Evolutionary conservation across 352 stramenopile species (phyloP).

Genomic region (Globisporangium carolinianum): DNA sequence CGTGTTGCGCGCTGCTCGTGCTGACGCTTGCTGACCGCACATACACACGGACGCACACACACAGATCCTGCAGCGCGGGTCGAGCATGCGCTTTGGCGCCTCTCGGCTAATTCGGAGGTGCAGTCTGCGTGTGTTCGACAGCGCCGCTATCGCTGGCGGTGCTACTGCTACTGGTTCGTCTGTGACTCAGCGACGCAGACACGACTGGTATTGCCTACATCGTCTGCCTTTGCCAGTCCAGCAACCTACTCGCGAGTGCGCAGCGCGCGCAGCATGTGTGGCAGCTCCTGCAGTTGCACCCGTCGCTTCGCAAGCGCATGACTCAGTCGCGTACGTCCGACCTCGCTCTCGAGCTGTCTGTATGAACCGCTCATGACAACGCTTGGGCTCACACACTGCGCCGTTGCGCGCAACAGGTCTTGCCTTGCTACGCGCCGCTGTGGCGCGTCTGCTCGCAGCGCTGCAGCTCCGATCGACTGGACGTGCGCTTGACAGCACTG

Average conservation of each 20-base stretch:
- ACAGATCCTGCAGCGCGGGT: slow-evolving; percentile 19
- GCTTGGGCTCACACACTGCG: background rate
- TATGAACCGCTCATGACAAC: background rate
- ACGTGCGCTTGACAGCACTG: background rate
- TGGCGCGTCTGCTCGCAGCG: background rate
- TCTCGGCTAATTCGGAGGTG: slow-evolving; percentile 3
- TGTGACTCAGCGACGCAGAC: background rate
- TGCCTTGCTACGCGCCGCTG: background rate
- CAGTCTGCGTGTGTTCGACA: background rate
- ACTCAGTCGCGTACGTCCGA: slow-evolving; percentile 13
- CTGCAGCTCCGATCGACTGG: background rate
- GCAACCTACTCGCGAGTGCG: background rate
- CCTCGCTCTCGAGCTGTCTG: background rate
- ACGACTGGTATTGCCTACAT: too few relatives aligned
- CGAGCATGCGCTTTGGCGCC: slow-evolving; percentile 22
- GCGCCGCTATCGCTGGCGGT: background rate
- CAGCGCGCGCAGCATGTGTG: slow-evolving; percentile 1
- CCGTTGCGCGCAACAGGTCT: background rate
- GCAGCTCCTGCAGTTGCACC: slow-evolving; percentile 21
- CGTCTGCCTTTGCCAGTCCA: too few relatives aligned
- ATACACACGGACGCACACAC: background rate
- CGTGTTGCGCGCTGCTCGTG: background rate
- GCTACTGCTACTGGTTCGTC: background rate
- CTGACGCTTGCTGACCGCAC: background rate
- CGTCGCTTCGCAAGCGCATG: slow-evolving; percentile 5